phyloP scores from a whole-genome alignment of 352 stramenopile genomes.

The Albugo candida region DNA sequence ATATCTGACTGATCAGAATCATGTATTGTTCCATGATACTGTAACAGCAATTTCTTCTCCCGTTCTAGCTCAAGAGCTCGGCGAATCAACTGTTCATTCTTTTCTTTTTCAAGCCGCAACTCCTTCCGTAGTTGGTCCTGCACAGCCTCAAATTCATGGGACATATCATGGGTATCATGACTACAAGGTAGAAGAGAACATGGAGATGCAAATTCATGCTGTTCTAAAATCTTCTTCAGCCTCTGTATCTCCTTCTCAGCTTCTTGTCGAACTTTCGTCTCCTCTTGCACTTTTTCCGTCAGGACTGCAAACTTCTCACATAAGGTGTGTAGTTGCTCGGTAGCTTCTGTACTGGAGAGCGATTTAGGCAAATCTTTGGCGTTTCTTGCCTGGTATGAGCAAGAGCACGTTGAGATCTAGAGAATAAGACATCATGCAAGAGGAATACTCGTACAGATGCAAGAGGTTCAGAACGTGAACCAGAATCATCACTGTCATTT shows the following conservation, averaged over 20 bases:
- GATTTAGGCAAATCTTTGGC: no score
- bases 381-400: no score
- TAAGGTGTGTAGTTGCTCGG: constrained; percentile 52
- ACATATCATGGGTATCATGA: constrained; percentile 35
- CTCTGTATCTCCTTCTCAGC: constrained; percentile 51
- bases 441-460: no score
- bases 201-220: constrained; percentile 12
- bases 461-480: no score
- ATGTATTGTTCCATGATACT: not conserved
- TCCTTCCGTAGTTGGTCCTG: constrained; percentile 36
- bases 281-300: constrained; percentile 75
- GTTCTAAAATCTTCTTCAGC: constrained; percentile 37
- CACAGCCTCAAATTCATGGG: constrained; percentile 41
- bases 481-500: no score
- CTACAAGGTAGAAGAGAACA: constrained; percentile 26
- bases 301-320: constrained; percentile 71
- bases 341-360: constrained; percentile 41
- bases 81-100: constrained; percentile 45
- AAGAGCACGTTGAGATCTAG: no score
- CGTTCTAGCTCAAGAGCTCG: constrained; percentile 50
- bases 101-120: constrained; percentile 49
- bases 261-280: constrained; percentile 47
- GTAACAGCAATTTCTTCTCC: constrained; percentile 35
- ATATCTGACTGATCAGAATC: not conserved
- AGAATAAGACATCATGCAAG: no score